Percentiles rank a stretch among this genome's conserved stretches.
These are phyloP conservation scores for Penicillium hesseltinei DNA, from an alignment of 2,329 filamentous ascomycete genomes.

Conservation along the genomic window DNA sequence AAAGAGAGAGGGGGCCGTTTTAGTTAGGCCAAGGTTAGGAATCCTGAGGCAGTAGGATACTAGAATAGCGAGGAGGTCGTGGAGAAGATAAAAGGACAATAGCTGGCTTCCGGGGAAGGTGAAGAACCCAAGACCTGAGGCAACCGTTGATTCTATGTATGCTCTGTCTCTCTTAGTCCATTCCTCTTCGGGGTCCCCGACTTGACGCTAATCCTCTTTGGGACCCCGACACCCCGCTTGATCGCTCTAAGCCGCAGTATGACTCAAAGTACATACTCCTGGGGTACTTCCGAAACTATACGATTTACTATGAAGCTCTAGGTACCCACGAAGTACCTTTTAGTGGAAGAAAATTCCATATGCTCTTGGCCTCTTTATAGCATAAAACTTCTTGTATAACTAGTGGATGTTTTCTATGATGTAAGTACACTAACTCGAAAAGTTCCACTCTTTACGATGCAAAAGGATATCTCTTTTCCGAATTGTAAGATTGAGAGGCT, in stretches of 20 bases:
- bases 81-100: slow-evolving; percentile 1
- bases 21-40: background rate
- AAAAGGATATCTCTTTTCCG: background rate
- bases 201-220: slow-evolving; percentile 26
- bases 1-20: background rate
- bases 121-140: slow-evolving; percentile 23
- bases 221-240: slow-evolving; percentile 25
- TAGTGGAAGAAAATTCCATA: background rate
- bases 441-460: background rate
- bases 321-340: background rate
- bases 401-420: background rate
- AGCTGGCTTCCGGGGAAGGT: slow-evolving; percentile 14
- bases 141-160: slow-evolving; percentile 10
- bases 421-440: background rate
- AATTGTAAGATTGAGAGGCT: background rate
- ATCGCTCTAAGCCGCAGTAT: slow-evolving; percentile 9
- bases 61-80: background rate
- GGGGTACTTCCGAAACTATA: background rate
- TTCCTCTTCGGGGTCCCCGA: slow-evolving; percentile 31
- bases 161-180: slow-evolving; percentile 1
- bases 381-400: too few species aligned
- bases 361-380: background rate
- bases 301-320: background rate
- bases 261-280: slow-evolving; percentile 6
- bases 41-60: slow-evolving; percentile 3